Conservation (phyloP, 2,329 filamentous ascomycete genomes). For the Sarocladium kiliense region DNA sequence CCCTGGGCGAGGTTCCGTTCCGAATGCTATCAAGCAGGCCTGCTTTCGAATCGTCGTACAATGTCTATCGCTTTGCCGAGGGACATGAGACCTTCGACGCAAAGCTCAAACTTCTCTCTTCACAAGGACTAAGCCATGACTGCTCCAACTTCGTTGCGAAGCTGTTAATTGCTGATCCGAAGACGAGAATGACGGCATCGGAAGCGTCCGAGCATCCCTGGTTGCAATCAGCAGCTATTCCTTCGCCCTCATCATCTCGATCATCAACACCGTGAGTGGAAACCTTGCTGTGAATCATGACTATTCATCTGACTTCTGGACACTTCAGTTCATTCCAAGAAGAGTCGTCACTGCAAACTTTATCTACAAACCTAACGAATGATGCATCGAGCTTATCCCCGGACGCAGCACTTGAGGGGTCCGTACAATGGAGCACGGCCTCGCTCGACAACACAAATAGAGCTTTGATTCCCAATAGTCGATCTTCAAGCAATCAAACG, state of each 20-base stretch:
- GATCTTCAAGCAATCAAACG: too few species aligned
- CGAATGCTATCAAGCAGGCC: neutral
- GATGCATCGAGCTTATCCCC: neutral
- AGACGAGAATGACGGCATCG: neutral
- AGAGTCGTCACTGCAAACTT: neutral
- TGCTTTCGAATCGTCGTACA: neutral
- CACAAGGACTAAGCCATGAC: neutral
- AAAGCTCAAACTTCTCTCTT: neutral
- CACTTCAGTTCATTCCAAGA: neutral
- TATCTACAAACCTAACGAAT: neutral
- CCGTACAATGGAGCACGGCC: neutral
- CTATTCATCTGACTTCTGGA: too few species aligned
- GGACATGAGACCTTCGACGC: neutral
- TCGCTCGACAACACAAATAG: too few species aligned
- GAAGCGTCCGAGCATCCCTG: neutral
- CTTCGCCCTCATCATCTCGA: neutral
- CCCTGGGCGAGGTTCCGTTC: constrained; percentile 1
- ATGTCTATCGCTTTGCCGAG: constrained; percentile 1
- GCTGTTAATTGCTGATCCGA: neutral
- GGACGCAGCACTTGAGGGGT: neutral
- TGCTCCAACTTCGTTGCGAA: neutral
- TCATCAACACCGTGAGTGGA: neutral
- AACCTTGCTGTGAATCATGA: too few species aligned
- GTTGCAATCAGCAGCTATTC: neutral
- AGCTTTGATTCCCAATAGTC: too few species aligned